These are phyloP conservation scores for Nitzschia inconspicua DNA, from an alignment of 108 stramenopile species.

Conservation along the genomic window DNA sequence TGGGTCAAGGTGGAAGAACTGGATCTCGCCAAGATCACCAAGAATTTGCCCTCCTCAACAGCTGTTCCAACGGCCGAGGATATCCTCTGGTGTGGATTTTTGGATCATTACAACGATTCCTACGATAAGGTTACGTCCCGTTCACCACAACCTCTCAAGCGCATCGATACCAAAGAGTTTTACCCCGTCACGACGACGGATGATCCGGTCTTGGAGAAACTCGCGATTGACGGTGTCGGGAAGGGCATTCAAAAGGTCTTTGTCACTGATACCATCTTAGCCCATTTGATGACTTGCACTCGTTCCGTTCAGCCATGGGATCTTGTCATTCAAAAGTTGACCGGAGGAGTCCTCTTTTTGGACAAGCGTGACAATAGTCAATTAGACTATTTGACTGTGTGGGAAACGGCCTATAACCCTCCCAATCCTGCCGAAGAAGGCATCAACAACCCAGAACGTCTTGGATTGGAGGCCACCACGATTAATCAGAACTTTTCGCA, in stretches of 20 bases:
- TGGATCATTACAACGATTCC: conserved; percentile 91
- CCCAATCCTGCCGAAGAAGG: conserved; percentile 58
- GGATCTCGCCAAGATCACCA: conserved; percentile 89
- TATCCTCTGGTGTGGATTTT: conserved; percentile 89
- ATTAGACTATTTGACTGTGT: conserved; percentile 93
- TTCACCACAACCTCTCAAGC: conserved; percentile 63
- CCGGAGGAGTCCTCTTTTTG: conserved; percentile 88
- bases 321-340: conserved; percentile 91
- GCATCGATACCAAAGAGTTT: conserved; percentile 85
- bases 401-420: conserved; percentile 83
- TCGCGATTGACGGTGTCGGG: conserved; percentile 89
- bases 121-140: conserved; percentile 89
- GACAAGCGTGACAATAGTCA: conserved; percentile 94
- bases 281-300: conserved; percentile 95
- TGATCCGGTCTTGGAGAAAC: conserved; percentile 95
- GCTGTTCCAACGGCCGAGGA: conserved; percentile 65
- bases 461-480: conserved; percentile 93
- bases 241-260: conserved; percentile 62
- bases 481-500: conserved; percentile 99
- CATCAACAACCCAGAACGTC: conserved; percentile 90
- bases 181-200: conserved; percentile 97
- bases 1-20: conserved; percentile 94
- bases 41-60: conserved; percentile 37
- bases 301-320: conserved; percentile 98
- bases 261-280: conserved; percentile 93